Conservation (phyloP, 352 stramenopile genomes). For the Aphanomyces astaci region DNA sequence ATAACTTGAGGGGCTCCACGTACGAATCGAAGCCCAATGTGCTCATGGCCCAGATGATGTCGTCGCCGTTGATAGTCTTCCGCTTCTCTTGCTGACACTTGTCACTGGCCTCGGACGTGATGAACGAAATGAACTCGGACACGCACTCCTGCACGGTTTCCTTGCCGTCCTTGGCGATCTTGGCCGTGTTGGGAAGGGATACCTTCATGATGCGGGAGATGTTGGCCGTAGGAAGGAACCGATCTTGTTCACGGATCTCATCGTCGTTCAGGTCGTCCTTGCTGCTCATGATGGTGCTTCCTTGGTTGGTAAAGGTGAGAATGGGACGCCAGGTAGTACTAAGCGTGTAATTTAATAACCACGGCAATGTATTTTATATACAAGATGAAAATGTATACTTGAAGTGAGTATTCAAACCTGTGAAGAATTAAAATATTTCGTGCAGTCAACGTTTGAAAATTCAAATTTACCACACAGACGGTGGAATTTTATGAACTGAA, state of each 20-base stretch:
- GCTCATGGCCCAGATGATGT: constrained; percentile 99
- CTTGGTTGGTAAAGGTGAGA: constrained; percentile 9
- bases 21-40: constrained; percentile 99
- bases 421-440: not conserved
- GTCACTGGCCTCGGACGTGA: constrained; percentile 97
- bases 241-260: constrained; percentile 93
- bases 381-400: not conserved
- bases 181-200: constrained; percentile 95
- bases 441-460: constrained; percentile 7
- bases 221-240: constrained; percentile 98
- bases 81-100: constrained; percentile 99
- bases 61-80: constrained; percentile 99
- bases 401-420: not conserved
- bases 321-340: not conserved
- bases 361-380: not conserved
- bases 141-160: constrained; percentile 99
- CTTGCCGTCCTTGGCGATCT: constrained; percentile 99
- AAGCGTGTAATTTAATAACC: not conserved
- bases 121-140: constrained; percentile 99
- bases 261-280: constrained; percentile 84
- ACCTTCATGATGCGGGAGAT: constrained; percentile 99
- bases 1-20: constrained; percentile 98
- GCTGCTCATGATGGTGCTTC: constrained; percentile 40
- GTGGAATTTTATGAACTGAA: not conserved
- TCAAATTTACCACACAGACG: not conserved